Evolutionary conservation across 352 stramenopile species (phyloP), one percentile per base, ranked within the genome.

Genomic region (Globisporangium cederbergense): DNA sequence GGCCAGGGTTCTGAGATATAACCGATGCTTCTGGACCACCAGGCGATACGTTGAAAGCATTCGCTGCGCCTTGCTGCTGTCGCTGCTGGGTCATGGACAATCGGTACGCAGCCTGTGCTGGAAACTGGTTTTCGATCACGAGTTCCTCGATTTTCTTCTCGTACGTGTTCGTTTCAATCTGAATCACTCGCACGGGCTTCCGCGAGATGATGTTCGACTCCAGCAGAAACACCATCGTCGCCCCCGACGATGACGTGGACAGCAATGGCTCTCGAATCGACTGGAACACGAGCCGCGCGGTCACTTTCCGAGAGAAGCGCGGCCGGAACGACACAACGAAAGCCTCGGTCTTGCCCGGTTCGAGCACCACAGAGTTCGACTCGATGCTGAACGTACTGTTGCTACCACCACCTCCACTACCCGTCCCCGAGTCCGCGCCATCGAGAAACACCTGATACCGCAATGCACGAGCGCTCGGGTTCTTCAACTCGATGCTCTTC

Each of bases 401-500:
- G 2, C 55, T 57, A 0, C 50, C 42, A 30, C 56, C 14, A 32
- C 20, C 42, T 2, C 18, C n/a, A 6, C 9, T 52, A 28, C 30
- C 43, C 6, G n/a, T 38, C 0, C 30, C 25, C 3, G 52, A 54
- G 30, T 58, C 53, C 0, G 47, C 71, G 36, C 68, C 85, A 50
- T 97, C 88, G 2, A 98, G 63, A 46, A 90, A 93, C 3, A 98
- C 90, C 4, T 93, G 77, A 60, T 98, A 98, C 3, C 72, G 76
- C 40, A 98, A 81, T 4, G 79, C 69, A 6, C 81, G 85, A 3
- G 77, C 75, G 20, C 86, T 93, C 6, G 93, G 89, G 61, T 98
- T 98, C 63, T 89, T 91, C 2, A 98, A 75, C 64, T 98, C 95
- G 36, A 98, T 98, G 7, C 69, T 96, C 53, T 98, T 98, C 14